Evolutionary conservation across 2,329 filamentous ascomycete species (phyloP).

Genomic region (Emmonsiellopsis sp.): DNA sequence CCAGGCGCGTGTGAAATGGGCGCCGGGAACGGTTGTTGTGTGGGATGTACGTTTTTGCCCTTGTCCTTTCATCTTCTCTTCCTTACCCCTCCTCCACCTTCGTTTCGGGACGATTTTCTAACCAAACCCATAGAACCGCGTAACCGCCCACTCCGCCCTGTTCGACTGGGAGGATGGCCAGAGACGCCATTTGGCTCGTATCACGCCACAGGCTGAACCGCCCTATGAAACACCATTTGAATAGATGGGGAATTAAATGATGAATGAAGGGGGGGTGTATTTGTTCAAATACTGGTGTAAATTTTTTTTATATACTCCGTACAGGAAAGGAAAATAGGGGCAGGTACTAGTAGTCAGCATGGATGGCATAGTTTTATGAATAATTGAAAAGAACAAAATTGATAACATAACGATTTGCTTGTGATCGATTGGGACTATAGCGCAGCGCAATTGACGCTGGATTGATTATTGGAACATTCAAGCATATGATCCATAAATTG

Average conservation of each 20-base stretch:
- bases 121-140: slow-evolving; percentile 46
- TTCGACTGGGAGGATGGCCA: slow-evolving; percentile 75
- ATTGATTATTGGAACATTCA: no score
- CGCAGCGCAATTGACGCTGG: no score
- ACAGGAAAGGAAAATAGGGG: no score
- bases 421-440: no score
- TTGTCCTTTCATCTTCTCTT: not conserved
- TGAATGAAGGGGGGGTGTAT: not conserved
- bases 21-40: slow-evolving; percentile 67
- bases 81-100: not conserved
- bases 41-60: slow-evolving; percentile 52
- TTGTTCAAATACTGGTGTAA: not conserved
- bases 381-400: no score
- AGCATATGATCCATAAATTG: no score
- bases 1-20: slow-evolving; percentile 68
- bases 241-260: slow-evolving; percentile 10
- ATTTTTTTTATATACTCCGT: no score
- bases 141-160: slow-evolving; percentile 68
- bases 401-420: no score
- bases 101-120: slow-evolving; percentile 1
- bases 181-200: slow-evolving; percentile 67
- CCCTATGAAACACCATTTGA: slow-evolving; percentile 62
- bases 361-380: no score
- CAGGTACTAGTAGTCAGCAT: no score
- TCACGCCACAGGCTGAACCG: slow-evolving; percentile 72